Conservation (phyloP, 208 protist species). For the Wallacemonas sp. region DNA sequence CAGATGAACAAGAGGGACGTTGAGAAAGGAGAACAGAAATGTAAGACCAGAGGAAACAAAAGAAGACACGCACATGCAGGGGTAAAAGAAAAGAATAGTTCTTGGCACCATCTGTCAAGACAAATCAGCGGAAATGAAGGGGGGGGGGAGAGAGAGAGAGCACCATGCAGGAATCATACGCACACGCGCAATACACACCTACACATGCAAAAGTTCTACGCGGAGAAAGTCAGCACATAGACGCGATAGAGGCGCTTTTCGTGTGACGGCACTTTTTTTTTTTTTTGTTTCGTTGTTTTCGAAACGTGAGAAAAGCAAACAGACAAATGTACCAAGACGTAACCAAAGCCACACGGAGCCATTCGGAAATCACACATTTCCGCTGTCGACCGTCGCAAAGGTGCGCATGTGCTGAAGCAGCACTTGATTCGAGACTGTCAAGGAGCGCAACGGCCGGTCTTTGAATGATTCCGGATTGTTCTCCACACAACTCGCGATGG, state of each 20-base stretch:
- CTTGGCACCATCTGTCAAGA: conserved; percentile 3
- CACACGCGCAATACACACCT: too few species aligned
- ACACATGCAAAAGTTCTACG: too few species aligned
- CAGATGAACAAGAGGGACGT: too few species aligned
- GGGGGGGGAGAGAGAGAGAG: background rate
- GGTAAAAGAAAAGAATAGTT: too few species aligned
- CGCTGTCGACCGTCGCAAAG: conserved; percentile 41
- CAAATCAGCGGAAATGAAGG: background rate
- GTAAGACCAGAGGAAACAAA: conserved; percentile 1
- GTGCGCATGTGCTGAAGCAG: conserved; percentile 82
- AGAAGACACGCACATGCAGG: too few species aligned
- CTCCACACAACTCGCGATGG: conserved; percentile 38
- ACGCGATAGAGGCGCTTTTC: too few species aligned
- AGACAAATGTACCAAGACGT: background rate
- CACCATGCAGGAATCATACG: too few species aligned
- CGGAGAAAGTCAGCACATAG: too few species aligned
- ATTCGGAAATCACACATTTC: too few species aligned
- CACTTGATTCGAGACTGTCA: conserved; percentile 76
- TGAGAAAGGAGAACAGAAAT: background rate
- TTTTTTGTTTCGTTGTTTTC: background rate
- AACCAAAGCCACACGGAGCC: too few species aligned
- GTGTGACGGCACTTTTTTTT: background rate
- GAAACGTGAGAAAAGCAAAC: background rate
- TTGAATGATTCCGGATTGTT: conserved; percentile 21
- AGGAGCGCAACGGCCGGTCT: conserved; percentile 34